A percentile compares a stretch with the other conserved stretches of the same genome.
phyloP scores from a whole-genome alignment of 345 rosid species.

The Brassica rapa region DNA sequence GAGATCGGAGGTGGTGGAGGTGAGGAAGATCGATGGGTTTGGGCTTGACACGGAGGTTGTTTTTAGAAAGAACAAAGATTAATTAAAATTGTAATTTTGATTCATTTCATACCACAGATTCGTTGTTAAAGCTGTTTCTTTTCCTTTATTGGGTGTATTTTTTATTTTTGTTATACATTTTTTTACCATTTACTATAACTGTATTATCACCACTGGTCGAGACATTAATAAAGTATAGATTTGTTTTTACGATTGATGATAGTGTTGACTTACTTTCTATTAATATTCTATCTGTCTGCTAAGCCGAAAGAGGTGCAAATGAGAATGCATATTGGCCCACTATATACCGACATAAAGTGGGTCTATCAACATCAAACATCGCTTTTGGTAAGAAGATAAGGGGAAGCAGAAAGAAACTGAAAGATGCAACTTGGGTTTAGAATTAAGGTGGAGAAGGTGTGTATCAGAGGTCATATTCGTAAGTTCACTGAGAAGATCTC shows the following conservation, averaged over 20 bases:
- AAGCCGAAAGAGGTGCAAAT: background rate
- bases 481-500: background rate
- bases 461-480: background rate
- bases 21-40: conserved; percentile 80
- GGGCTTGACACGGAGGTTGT: conserved; percentile 93
- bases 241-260: background rate
- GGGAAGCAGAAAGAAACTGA: background rate
- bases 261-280: background rate
- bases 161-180: background rate
- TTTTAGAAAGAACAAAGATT: conserved; percentile 48
- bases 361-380: background rate
- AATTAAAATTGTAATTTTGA: background rate
- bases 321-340: background rate
- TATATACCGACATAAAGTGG: background rate
- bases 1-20: conserved; percentile 57
- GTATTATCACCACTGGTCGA: background rate
- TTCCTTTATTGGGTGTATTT: background rate
- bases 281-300: background rate
- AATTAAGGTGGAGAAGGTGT: background rate
- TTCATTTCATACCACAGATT: background rate
- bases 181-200: background rate
- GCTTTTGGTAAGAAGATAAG: background rate
- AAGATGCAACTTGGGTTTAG: background rate
- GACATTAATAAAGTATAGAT: background rate
- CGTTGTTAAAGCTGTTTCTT: background rate